A percentile compares a stretch with the other conserved stretches of the same genome.
These are phyloP conservation scores for Pisolithus thermaeus DNA, from an alignment of 1,284 basidiomycete genomes.

Conservation along the genomic window DNA sequence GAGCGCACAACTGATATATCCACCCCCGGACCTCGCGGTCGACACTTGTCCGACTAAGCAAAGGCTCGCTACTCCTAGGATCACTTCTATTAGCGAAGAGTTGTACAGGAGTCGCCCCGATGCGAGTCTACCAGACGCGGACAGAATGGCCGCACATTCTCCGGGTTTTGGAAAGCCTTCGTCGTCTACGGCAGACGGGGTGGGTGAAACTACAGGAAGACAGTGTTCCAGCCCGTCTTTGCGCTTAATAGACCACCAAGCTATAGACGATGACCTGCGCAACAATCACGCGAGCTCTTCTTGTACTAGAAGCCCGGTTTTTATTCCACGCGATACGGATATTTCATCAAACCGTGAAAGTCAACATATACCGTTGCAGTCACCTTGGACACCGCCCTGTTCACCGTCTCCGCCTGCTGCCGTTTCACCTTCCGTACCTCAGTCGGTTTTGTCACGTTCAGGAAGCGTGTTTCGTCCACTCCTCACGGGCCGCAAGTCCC, in stretches of 20 bases:
- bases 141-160: background rate
- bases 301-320: no score
- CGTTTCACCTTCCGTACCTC: background rate
- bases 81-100: conserved; percentile 3
- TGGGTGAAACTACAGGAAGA: no score
- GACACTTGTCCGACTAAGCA: conserved; percentile 9
- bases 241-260: no score
- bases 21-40: conserved; percentile 13
- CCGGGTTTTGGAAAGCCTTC: background rate
- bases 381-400: background rate
- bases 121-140: conserved; percentile 5
- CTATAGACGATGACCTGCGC: no score
- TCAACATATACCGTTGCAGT: background rate
- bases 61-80: background rate
- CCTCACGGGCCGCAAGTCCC: conserved; percentile 17
- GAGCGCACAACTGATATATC: conserved; percentile 1
- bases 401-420: background rate
- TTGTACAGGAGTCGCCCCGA: conserved; percentile 21
- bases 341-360: no score
- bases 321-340: no score
- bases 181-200: no score
- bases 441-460: conserved; percentile 8
- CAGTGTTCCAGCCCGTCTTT: no score
- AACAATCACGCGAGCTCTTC: no score
- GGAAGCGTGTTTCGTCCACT: conserved; percentile 18